A percentile compares a stretch with the other conserved stretches of the same genome.
Evolutionary conservation across 2,329 filamentous ascomycete genomes (phyloP).

Genomic region (Colletotrichum chrysophilum): DNA sequence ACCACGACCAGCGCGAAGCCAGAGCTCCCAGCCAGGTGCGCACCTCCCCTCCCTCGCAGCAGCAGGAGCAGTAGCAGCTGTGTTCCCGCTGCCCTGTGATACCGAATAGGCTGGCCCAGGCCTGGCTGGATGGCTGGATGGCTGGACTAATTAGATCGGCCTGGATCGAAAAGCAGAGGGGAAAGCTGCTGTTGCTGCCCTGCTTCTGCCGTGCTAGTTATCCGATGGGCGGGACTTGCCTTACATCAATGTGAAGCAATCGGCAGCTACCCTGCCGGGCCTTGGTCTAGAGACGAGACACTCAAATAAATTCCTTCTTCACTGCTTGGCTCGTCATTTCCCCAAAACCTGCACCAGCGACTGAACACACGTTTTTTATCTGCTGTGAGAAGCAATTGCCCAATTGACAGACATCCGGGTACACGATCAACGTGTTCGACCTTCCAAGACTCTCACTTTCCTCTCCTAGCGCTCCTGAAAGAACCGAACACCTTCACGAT

Average conservation of each 20-base stretch:
- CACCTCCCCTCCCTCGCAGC: neutral
- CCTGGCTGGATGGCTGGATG: neutral
- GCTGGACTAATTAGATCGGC: neutral
- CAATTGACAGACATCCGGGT: neutral
- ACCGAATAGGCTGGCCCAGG: neutral
- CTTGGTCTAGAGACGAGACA: neutral
- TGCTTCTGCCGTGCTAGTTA: neutral
- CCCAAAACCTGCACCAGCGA: neutral
- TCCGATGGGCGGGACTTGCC: neutral
- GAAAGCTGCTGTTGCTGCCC: neutral
- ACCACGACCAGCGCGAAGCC: neutral
- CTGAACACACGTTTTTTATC: neutral
- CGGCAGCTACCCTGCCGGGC: neutral
- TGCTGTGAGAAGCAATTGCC: neutral
- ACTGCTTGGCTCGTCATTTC: neutral
- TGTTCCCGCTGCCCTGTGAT: neutral
- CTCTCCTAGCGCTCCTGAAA: neutral
- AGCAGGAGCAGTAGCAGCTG: neutral
- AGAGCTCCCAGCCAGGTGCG: conserved; percentile 3
- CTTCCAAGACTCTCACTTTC: neutral
- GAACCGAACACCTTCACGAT: conserved; percentile 20
- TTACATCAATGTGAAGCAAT: conserved; percentile 16
- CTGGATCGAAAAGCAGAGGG: neutral
- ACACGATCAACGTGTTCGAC: neutral
- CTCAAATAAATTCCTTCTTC: neutral